These are phyloP conservation scores for Canavalia ensiformis DNA, from an alignment of 306 rosid species.

Conservation along the genomic window DNA sequence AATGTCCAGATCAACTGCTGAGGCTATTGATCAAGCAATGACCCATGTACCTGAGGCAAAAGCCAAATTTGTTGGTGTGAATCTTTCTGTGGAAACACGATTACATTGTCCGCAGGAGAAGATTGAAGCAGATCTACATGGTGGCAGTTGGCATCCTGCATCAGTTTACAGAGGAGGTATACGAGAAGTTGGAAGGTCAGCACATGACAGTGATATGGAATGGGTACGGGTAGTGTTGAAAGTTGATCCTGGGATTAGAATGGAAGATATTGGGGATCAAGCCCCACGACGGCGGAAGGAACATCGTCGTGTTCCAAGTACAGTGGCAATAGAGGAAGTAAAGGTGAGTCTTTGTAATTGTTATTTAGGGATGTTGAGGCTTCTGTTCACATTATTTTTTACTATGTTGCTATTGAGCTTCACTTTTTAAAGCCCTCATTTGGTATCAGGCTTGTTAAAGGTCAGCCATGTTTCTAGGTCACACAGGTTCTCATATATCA, in stretches of 20 bases:
- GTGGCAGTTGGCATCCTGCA: constrained; percentile 37
- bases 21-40: constrained; percentile 97
- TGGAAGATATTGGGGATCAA: constrained; percentile 86
- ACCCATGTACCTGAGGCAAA: constrained; percentile 70
- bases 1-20: constrained; percentile 94
- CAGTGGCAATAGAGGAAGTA: constrained; percentile 92
- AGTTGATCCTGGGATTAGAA: constrained; percentile 78
- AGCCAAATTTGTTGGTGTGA: constrained; percentile 69
- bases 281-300: constrained; percentile 81
- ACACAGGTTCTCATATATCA: constrained; percentile 25
- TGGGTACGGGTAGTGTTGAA: constrained; percentile 85
- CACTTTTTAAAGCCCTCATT: constrained; percentile 11
- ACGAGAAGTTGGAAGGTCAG: constrained; percentile 51
- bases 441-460: constrained; percentile 36
- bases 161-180: constrained; percentile 48
- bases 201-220: constrained; percentile 62
- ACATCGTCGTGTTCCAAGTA: constrained; percentile 98
- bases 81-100: constrained; percentile 67
- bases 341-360: constrained; percentile 66
- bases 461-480: constrained; percentile 27
- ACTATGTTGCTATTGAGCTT: constrained; percentile 6
- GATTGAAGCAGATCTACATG: constrained; percentile 50
- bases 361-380: constrained; percentile 34
- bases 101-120: constrained; percentile 52
- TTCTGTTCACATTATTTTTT: constrained; percentile 22